These are phyloP conservation scores for Coriaria nepalensis DNA, from an alignment of 306 rosid species.

Conservation along the genomic window DNA sequence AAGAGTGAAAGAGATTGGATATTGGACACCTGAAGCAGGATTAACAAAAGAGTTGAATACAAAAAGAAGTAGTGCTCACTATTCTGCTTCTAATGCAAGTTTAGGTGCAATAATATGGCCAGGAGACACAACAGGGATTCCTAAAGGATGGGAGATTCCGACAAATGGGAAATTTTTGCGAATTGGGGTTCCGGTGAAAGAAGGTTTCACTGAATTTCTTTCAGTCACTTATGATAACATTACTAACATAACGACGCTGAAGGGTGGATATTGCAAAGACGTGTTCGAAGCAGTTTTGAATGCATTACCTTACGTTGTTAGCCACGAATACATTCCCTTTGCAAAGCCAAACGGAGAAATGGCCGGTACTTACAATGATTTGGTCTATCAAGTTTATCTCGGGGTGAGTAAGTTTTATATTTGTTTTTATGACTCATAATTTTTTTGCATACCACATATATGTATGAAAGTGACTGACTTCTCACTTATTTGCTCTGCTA, in stretches of 20 bases:
- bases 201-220: constrained; percentile 32
- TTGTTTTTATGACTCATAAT: too few relatives aligned
- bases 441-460: too few relatives aligned
- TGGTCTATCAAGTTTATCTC: constrained; percentile 24
- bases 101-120: constrained; percentile 28
- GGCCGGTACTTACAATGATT: constrained; percentile 28
- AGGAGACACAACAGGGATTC: constrained; percentile 22
- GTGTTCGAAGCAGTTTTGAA: constrained; percentile 34
- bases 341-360: constrained; percentile 11
- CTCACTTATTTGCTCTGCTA: background rate
- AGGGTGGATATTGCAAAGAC: constrained; percentile 31
- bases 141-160: constrained; percentile 48
- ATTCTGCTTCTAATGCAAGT: constrained; percentile 14
- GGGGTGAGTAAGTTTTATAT: constrained; percentile 21
- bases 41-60: background rate
- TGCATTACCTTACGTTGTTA: constrained; percentile 22
- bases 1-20: background rate
- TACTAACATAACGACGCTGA: constrained; percentile 13
- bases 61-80: background rate
- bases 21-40: background rate
- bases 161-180: constrained; percentile 22
- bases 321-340: constrained; percentile 28
- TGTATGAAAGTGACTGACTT: too few relatives aligned
- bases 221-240: constrained; percentile 4
- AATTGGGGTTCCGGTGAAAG: constrained; percentile 29